Evolutionary conservation across 371 early-diverging fungal species (phyloP).

Genomic region (Apophysomyces ossiformis): DNA sequence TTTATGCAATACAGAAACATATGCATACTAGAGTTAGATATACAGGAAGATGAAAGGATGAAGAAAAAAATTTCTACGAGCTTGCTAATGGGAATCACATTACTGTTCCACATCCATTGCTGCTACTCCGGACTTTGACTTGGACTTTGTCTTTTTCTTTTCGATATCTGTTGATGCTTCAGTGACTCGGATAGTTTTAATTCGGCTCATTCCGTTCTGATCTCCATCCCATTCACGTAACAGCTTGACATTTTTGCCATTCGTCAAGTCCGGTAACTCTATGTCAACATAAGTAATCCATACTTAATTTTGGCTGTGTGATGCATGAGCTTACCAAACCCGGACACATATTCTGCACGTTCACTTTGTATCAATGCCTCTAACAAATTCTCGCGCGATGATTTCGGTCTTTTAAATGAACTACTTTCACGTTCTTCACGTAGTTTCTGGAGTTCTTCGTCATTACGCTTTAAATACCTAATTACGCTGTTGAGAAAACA

Average conservation of each 20-base stretch:
- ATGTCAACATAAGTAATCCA: slow-evolving; percentile 7
- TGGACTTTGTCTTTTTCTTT: background rate
- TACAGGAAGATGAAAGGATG: background rate
- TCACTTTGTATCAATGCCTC: slow-evolving; percentile 51
- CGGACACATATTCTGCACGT: slow-evolving; percentile 58
- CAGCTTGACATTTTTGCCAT: slow-evolving; percentile 54
- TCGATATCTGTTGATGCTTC: background rate
- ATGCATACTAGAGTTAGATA: background rate
- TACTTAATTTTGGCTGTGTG: background rate
- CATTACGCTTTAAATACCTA: slow-evolving; percentile 52
- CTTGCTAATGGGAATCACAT: background rate
- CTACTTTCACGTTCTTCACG: slow-evolving; percentile 49
- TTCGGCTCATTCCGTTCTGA: slow-evolving; percentile 50
- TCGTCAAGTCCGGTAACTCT: slow-evolving; percentile 66
- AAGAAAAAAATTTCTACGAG: too few species aligned
- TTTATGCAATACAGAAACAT: background rate
- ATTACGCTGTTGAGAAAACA: background rate
- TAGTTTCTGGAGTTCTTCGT: slow-evolving; percentile 58
- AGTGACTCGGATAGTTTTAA: slow-evolving; percentile 16
- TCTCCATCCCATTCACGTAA: slow-evolving; percentile 68
- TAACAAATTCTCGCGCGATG: slow-evolving; percentile 54
- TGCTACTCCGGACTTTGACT: background rate
- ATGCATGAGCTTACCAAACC: slow-evolving; percentile 54
- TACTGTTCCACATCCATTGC: slow-evolving; percentile 3
- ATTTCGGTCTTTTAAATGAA: slow-evolving; percentile 47